Conservation (phyloP, 139 green algal genomes). For the Tetraselmis striata region DNA sequence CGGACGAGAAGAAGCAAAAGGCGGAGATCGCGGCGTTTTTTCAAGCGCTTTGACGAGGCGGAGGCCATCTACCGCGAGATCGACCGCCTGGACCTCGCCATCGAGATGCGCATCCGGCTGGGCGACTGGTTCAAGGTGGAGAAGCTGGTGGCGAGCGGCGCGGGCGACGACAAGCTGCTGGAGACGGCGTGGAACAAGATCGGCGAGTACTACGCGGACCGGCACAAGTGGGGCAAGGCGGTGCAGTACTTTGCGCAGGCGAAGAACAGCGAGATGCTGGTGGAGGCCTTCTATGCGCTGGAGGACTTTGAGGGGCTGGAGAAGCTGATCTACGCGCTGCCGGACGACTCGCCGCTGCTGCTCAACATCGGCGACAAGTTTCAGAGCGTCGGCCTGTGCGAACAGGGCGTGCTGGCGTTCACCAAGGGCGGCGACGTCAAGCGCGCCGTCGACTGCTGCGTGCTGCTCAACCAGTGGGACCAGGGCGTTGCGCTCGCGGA, state of each 20-base stretch:
- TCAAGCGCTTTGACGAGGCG: slow-evolving; percentile 75
- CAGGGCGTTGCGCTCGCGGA: slow-evolving; percentile 59
- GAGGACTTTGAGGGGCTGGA: slow-evolving; percentile 59
- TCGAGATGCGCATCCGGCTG: slow-evolving; percentile 65
- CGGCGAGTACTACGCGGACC: slow-evolving; percentile 70
- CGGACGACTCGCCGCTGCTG: slow-evolving; percentile 56
- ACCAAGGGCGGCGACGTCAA: slow-evolving; percentile 61
- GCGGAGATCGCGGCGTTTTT: slow-evolving; percentile 65
- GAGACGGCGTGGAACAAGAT: slow-evolving; percentile 62
- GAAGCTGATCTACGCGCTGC: slow-evolving; percentile 54
- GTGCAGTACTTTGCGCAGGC: slow-evolving; percentile 59
- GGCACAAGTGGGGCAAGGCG: slow-evolving; percentile 68
- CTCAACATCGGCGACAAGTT: slow-evolving; percentile 57
- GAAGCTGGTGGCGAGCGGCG: slow-evolving; percentile 41
- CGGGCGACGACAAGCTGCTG: slow-evolving; percentile 52
- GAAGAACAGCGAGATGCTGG: slow-evolving; percentile 64
- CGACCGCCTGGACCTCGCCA: slow-evolving; percentile 64
- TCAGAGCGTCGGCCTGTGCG: slow-evolving; percentile 63
- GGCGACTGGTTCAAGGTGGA: slow-evolving; percentile 47
- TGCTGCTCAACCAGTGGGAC: slow-evolving; percentile 80
- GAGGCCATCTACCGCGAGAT: slow-evolving; percentile 64
- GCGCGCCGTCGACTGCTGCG: slow-evolving; percentile 68
- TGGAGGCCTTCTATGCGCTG: slow-evolving; percentile 64
- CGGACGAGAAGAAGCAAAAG: slow-evolving; percentile 55
- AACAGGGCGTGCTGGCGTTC: slow-evolving; percentile 58